Evolutionary conservation across 2,329 filamentous ascomycete species (phyloP), one percentile per base, ranked within the genome.

Genomic region (Epichloe aotearoae): DNA sequence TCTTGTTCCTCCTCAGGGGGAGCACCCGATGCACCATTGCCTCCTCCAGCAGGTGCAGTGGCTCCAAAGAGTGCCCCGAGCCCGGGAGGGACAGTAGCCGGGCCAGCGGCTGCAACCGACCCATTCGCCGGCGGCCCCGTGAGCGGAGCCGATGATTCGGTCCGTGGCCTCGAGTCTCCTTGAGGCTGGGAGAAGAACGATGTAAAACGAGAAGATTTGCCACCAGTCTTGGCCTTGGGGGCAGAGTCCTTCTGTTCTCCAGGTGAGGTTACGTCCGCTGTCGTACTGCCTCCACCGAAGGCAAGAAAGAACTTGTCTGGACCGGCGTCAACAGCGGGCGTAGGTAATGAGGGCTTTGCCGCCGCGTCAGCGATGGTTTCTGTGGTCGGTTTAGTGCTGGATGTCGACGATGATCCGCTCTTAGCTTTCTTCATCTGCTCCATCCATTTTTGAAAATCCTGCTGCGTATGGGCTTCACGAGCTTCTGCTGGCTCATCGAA

Each of bases 401-500:
- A 59, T 46, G 58, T 30, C 19, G 53, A 45, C 19, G 53, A 45
- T 17, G 51, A 50, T 38, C 49, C 64, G 53, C 63, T 69, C 59
- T 74, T 79, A 54, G 79, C 76, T 39, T 82, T 82, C 66, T 86
- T 91, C 88, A 94, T 94, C 56, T 77, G 78, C 59, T 94, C 88
- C 75, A 95, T 95, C 82, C 91, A 96, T 58, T 87, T 87, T 69
- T 94, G 84, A 66, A 96, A 94, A 57, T 96, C 90, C 62, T 94
- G 89, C 60, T 88, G 84, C 1, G 89, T 95, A 59, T 88, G 86
- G 5, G 76, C 78, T 59, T 84, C 80, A 37, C 77, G 71, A 59
- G 84, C 80, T 48, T 87, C 84, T 52, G 84, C 83, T 20, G 75
- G 75, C 52, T 83, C 77, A 62, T 94, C 88, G 66, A 95, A 75